These are phyloP conservation scores for Penicillium sp. DNA, from an alignment of 2,329 filamentous ascomycete species.

Conservation along the genomic window DNA sequence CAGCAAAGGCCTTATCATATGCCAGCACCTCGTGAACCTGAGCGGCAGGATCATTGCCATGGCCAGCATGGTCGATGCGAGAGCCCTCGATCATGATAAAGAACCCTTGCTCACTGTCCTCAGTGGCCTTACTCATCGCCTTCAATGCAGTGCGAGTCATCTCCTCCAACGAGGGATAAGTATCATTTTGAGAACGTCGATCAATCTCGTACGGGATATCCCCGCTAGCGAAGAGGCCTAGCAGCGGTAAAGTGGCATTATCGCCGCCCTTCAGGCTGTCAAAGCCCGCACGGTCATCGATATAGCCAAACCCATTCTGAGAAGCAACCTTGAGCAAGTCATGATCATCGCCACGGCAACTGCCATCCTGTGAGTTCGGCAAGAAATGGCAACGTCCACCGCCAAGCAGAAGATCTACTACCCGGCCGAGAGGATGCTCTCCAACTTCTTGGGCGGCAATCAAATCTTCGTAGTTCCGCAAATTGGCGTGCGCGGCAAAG, in stretches of 20 bases:
- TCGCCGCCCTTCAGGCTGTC: constrained; percentile 67
- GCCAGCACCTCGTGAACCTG: constrained; percentile 92
- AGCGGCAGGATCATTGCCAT: constrained; percentile 77
- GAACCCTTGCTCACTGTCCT: constrained; percentile 84
- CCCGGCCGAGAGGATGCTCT: constrained; percentile 77
- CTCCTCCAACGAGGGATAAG: constrained; percentile 85
- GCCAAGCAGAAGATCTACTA: constrained; percentile 89
- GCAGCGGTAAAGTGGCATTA: constrained; percentile 69
- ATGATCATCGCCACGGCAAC: constrained; percentile 75
- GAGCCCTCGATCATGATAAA: constrained; percentile 99
- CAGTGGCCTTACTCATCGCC: constrained; percentile 76
- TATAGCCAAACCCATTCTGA: constrained; percentile 77
- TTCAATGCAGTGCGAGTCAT: constrained; percentile 82
- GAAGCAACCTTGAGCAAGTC: constrained; percentile 72
- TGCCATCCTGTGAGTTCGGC: constrained; percentile 73
- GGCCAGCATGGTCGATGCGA: constrained; percentile 91
- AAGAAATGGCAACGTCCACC: constrained; percentile 93
- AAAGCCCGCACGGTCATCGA: constrained; percentile 69
- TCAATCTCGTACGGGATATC: constrained; percentile 96
- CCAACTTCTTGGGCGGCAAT: constrained; percentile 93
- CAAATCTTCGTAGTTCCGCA: constrained; percentile 76
- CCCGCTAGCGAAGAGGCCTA: constrained; percentile 77
- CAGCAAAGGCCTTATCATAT: constrained; percentile 81
- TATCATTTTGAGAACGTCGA: constrained; percentile 70
- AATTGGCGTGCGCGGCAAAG: constrained; percentile 84